Evolutionary conservation across 2,329 filamentous ascomycete genomes (phyloP).

Genomic region (Botrytis pseudocinerea): DNA sequence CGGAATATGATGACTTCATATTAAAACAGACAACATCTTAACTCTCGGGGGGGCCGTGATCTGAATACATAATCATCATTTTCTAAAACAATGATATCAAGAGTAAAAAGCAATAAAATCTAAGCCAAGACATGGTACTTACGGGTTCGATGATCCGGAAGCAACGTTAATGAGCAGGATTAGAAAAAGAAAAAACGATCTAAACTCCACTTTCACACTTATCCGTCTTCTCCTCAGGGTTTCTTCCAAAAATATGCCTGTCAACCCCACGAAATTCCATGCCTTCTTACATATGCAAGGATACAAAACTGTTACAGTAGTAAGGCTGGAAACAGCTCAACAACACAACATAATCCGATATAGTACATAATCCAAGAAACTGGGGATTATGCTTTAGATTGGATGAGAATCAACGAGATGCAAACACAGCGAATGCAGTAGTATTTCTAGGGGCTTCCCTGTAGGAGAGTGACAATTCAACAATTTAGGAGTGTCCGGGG

Average conservation of each 20-base stretch:
- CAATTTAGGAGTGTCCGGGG: constrained; percentile 18
- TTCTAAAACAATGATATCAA: constrained; percentile 1
- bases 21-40: not conserved
- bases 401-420: constrained; percentile 8
- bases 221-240: not conserved
- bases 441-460: constrained; percentile 7
- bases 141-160: constrained; percentile 12
- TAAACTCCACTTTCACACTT: constrained; percentile 13
- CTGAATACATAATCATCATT: constrained; percentile 5
- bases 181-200: constrained; percentile 2
- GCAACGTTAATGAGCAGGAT: not conserved
- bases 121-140: constrained; percentile 6
- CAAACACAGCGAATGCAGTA: constrained; percentile 16
- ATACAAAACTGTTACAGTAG: constrained; percentile 16
- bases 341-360: constrained; percentile 20
- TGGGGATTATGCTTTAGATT: constrained; percentile 13
- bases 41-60: not conserved
- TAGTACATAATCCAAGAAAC: constrained; percentile 3
- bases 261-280: constrained; percentile 21
- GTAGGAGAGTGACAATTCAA: constrained; percentile 4
- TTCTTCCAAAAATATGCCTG: constrained; percentile 1
- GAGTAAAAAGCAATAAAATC: constrained; percentile 13
- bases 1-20: constrained; percentile 10
- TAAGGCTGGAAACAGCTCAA: constrained; percentile 24
- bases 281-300: constrained; percentile 20